Evolutionary conservation across 305 asterid species (phyloP), one percentile per base, ranked within the genome.

Genomic region (Petunia hybrid): DNA sequence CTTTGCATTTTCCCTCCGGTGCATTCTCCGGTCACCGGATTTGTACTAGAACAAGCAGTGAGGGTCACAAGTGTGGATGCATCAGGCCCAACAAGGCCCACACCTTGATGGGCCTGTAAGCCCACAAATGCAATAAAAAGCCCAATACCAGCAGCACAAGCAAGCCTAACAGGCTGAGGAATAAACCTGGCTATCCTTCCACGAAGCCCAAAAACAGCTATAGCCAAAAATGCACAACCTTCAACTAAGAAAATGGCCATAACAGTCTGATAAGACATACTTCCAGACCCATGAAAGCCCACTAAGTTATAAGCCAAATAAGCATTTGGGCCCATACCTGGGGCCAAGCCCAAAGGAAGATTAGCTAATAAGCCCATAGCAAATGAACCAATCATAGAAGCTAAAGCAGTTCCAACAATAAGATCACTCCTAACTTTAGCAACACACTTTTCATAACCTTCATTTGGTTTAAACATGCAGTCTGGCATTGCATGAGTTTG

Each of bases 251-350:
- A 91, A 0, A 91, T 82, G 0, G 95, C 97, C 97, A 91, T 91
- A 8, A 90, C 92, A 0, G 95, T 91, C 71, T 80, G 75, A 84
- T 90, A 93, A 0, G 97, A 87, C 51, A 93, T 83, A 8, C 80
- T 14, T 9, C 97, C 95, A 0, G 90, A 82, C 22, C 97, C 97
- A 69, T 90, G 97, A 81, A 91, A 93, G 76, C 97, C 97, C 81
- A 93, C 96, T 78, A 93, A 64, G 45, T 90, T 87, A 81, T 90
- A 93, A 64, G 95, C 97, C 42, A 91, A 35, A 74, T 88, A 93
- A 41, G 94, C 94, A 65, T 91, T 91, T 3, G 94, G 91, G 14
- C 97, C 97, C 97, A 91, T 91, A 0, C 97, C 97, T 0, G 97
- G 97, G 45, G 95, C 97, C 43, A 93, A 82, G 79, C 92, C 97